Evolutionary conservation across 257 asterid species (phyloP), one percentile per base, ranked within the genome.

Genomic region (Anisodus acutangulus): DNA sequence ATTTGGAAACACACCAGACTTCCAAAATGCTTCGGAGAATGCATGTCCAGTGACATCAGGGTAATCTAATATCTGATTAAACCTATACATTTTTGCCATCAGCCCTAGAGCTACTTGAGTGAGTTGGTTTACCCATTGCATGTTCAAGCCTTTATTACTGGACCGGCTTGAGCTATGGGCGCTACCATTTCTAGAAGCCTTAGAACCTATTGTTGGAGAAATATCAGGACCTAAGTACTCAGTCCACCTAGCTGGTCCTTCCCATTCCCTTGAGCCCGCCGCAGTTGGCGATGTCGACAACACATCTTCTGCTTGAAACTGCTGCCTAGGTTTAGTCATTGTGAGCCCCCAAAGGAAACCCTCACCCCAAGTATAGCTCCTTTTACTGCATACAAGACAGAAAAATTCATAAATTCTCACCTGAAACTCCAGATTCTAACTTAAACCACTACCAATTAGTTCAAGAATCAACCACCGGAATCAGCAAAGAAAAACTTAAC

Each of bases 91-190:
- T 88, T 97, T 97, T n/a, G 97, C 95, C 98, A 97, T 89, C 85
- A 97, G 89, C 86, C 99, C 99, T 90, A 93, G 95, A 58, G 99
- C 99, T 83, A 97, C 99, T 85, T 90, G 97, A 4, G 93, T 92
- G 88, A 97, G 99, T 95, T 95, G 98, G 88, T 93, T 90, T 79
- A 94, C 95, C 98, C 97, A 97, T 87, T 92, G 98, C 97, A 97
- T 92, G 93, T 93, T 97, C 92, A 97, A 88, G 66, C 98, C 98
- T 93, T 95, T 96, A 43, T 88, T 93, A 37, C 90, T 87, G 63
- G 94, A 86, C 60, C 92, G 88, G 68, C 88, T 86, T 11, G 94
- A 86, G 85, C 88, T 89, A 19, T 91, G 97, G 81, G 85, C 86
- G 15, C 89, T 94, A 80, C 91, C 93, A 87, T 90, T 91, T 85